Evolutionary conservation across 1,139 yeast species (phyloP), one percentile per base, ranked within the genome.

Genomic region (Pichia sp.): DNA sequence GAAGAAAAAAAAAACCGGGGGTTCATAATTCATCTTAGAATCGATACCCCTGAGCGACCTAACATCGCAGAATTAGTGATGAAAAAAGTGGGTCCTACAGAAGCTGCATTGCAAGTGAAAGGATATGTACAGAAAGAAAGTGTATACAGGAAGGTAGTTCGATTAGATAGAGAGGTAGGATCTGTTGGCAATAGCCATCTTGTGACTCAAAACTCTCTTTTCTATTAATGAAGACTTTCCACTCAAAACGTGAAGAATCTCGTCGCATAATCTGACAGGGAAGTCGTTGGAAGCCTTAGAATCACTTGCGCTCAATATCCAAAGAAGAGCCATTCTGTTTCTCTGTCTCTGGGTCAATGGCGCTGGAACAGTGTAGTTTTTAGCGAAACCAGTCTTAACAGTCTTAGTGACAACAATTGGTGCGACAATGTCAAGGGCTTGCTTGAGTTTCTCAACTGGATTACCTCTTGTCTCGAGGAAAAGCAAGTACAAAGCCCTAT

Each of bases 201-300:
- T 85, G 62, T 88, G 97, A 71, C 84, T 77, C 53, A 75, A 79
- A 32, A 77, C 74, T 62, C 79, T 79, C 67, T 83, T 87, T 44
- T 85, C 96, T 59, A 76, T 83, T 21, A 94, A 91, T 29, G 88
- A 69, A 31, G 93, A 77, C 56, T 76, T 77, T 36, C 96, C 96
- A 51, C 74, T 77, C 50, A 69, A 69, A 22, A 93, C 93, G 37
- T 82, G 67, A 30, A 86, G 59, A 42, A 91, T 73, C 60, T 91
- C 97, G 62, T 91, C 97, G 23, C 91, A 91, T 41, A 91, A 69
- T 54, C 97, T 74, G 22, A 91, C 96, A 1, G 94, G 69, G 52
- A 82, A 82, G 52, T 84, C 93, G 42, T 77, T 74, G 16, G 91
- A 77, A 37, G 77, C 80, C 59, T 94, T 79, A 56, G 80, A 80